Evolutionary conservation across 2,329 filamentous ascomycete species (phyloP).

Genomic region (Esteya vermicola): DNA sequence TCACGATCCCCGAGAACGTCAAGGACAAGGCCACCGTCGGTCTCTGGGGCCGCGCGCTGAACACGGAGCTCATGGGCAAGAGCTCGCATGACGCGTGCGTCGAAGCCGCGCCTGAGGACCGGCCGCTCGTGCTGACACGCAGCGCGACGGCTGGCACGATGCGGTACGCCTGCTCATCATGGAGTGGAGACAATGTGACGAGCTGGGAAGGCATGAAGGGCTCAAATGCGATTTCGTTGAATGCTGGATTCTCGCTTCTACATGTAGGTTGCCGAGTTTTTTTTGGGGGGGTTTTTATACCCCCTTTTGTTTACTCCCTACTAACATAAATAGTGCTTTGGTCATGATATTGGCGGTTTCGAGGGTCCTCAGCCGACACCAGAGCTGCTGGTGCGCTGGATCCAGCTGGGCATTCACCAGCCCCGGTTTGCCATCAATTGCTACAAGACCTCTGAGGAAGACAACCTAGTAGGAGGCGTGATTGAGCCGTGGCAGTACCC

Average conservation of each 20-base stretch:
- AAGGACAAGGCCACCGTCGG: slow-evolving; percentile 38
- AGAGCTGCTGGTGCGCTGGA: slow-evolving; percentile 58
- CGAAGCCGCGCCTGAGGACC: slow-evolving; percentile 39
- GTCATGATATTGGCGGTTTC: slow-evolving; percentile 64
- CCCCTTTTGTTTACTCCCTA: no score
- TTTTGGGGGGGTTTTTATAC: no score
- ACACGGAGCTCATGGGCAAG: slow-evolving; percentile 59
- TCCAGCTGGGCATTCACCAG: slow-evolving; percentile 57
- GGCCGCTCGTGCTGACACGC: slow-evolving; percentile 56
- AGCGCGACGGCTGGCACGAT: slow-evolving; percentile 59
- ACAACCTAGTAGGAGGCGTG: slow-evolving; percentile 55
- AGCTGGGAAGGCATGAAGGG: slow-evolving; percentile 63
- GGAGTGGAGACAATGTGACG: slow-evolving; percentile 63
- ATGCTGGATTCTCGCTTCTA: slow-evolving; percentile 52
- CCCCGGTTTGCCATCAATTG: slow-evolving; percentile 65
- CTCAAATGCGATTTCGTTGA: slow-evolving; percentile 54
- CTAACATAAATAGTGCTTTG: slow-evolving; percentile 36
- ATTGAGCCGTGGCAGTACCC: slow-evolving; percentile 72
- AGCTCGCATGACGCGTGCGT: slow-evolving; percentile 54
- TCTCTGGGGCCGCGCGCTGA: slow-evolving; percentile 53
- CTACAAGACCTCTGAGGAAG: slow-evolving; percentile 54
- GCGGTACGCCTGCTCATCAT: slow-evolving; percentile 55
- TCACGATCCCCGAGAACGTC: slow-evolving; percentile 19
- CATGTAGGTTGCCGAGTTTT: no score
- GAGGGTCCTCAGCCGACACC: slow-evolving; percentile 59